A percentile compares a stretch with the other conserved stretches of the same genome.
Evolutionary conservation across 495 filamentous ascomycete species (phyloP).

Genomic region (Barbatosphaeria neglecta): DNA sequence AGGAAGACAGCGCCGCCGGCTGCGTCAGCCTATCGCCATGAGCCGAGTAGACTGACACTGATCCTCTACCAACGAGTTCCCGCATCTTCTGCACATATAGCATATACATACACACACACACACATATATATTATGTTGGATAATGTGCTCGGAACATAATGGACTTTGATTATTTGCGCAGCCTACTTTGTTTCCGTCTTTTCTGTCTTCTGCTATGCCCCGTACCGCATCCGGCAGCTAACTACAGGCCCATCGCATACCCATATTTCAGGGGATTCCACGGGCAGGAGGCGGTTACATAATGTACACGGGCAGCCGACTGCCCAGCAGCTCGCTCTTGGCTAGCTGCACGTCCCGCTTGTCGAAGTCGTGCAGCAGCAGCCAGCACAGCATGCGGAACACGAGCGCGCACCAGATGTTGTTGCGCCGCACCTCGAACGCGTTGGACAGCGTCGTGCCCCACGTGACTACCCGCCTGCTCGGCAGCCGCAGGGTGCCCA

Average conservation of each 20-base stretch:
- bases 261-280: too few species aligned
- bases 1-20: constrained; percentile 25
- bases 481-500: neutral
- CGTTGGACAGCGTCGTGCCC: constrained; percentile 2
- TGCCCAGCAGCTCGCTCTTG: constrained; percentile 25
- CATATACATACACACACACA: neutral
- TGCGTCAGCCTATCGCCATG: constrained; percentile 18
- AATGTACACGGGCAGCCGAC: constrained; percentile 30
- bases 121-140: neutral
- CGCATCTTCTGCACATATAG: too few species aligned
- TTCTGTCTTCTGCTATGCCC: too few species aligned
- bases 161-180: neutral
- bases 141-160: neutral
- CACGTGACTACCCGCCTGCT: neutral
- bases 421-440: constrained; percentile 8
- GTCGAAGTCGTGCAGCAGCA: constrained; percentile 34
- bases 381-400: constrained; percentile 35
- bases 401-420: constrained; percentile 27
- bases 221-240: too few species aligned
- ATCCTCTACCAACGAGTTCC: too few species aligned
- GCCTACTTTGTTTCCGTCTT: too few species aligned
- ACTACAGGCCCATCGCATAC: too few species aligned
- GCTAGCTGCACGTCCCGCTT: constrained; percentile 27
- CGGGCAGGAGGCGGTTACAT: constrained; percentile 5
- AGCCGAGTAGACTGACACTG: too few species aligned